Evolutionary conservation across 495 filamentous ascomycete species (phyloP), one percentile per base, ranked within the genome.

Genomic region (Aspergillus sparsus): DNA sequence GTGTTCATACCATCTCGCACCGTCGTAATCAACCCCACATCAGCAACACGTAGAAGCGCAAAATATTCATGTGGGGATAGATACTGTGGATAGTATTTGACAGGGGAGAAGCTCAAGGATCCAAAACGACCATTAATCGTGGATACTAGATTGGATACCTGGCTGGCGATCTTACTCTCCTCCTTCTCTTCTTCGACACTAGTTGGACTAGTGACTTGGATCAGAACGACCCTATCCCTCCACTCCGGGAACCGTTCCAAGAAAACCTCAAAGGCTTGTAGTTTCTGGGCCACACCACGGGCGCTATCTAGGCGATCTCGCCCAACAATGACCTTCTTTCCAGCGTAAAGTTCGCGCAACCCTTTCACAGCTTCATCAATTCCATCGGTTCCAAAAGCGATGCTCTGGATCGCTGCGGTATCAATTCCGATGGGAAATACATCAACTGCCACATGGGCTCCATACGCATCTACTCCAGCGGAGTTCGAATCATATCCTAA

Each of bases 1-100:
- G 93, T 96, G 77, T 97, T 97, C 92, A 97, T 96, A 55, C 93
- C 93, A 71, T 97, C 93, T 44, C 93, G 83, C 32, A 96, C 91
- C 46, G 89, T 93, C 7, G 93, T 96, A 69, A 96, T 96, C 41
- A 97, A 76, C 21, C 92, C 93, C 34, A 96, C 87, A 71, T 96
- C 90, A 8, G 89, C 93, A 6, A 89, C 84, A 35, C 93, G 87
- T 16, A 97, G 80, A 9, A 97, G 83, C 2, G 93, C 92, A 73
- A 96, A 92, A 70, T 97, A 97, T 75, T 97, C 92, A 58, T 89
- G 86, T 54, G 85, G 85, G 32, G 84, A 85, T 42, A 97, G 81
- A 66, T 96, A 96, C 68, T 96, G 93, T 3, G 92, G 89, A 66
- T 92, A 96, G 72, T 97, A 92, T 71, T 92, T 89, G 12, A 97